phyloP scores from a whole-genome alignment of 306 rosid genomes.

The Castanospermum australe region DNA sequence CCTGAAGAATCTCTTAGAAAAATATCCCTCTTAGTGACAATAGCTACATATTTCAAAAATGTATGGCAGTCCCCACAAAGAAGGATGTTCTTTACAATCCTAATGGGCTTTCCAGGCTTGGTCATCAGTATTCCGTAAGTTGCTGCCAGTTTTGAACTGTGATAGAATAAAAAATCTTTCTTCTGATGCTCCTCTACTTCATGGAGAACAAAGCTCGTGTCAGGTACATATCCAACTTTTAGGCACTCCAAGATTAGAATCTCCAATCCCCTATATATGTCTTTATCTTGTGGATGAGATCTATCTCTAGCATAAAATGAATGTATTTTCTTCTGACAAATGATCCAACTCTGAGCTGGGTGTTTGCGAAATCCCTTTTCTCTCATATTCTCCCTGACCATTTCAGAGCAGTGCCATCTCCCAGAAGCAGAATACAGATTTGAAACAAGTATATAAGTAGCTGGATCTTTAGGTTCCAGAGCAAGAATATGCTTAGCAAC shows the following conservation, averaged over 20 bases:
- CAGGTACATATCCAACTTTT: conserved; percentile 80
- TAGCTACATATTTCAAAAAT: conserved; percentile 73
- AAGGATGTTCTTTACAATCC: conserved; percentile 70
- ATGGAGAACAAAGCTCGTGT: conserved; percentile 76
- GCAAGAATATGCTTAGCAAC: conserved; percentile 58
- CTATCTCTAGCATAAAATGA: conserved; percentile 81
- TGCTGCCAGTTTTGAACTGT: conserved; percentile 73
- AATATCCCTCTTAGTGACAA: conserved; percentile 61
- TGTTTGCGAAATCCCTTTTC: conserved; percentile 67
- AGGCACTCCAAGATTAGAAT: conserved; percentile 77
- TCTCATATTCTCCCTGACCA: conserved; percentile 69
- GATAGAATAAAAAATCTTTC: conserved; percentile 66
- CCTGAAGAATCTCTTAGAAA: conserved; percentile 77
- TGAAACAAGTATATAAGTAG: conserved; percentile 70
- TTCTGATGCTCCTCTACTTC: conserved; percentile 88
- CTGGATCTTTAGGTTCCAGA: conserved; percentile 70
- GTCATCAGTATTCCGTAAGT: conserved; percentile 68
- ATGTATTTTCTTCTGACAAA: conserved; percentile 60
- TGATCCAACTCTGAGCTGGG: conserved; percentile 82
- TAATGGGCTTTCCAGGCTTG: conserved; percentile 64
- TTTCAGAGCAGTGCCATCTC: conserved; percentile 82
- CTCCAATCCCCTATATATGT: conserved; percentile 74
- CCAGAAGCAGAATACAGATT: conserved; percentile 87
- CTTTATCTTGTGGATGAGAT: conserved; percentile 74
- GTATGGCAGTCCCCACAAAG: conserved; percentile 90